Percentiles rank a stretch among this genome's conserved stretches.
phyloP scores from a whole-genome alignment of 345 rosid species.

The Arabidopsis suecica region DNA sequence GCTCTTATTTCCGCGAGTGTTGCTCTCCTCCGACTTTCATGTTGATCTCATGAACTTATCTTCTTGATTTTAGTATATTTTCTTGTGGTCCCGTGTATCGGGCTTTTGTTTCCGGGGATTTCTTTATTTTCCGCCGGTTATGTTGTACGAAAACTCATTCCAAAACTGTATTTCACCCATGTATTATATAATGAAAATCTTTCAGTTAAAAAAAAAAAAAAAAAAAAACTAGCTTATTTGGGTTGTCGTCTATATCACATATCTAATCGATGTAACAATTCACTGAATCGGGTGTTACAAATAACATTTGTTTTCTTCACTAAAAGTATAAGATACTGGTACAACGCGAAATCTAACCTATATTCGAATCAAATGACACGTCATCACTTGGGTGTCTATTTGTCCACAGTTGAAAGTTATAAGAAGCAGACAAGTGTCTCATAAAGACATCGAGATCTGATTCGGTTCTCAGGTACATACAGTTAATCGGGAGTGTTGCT shows the following conservation, averaged over 20 bases:
- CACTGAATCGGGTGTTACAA: slow-evolving; percentile 29
- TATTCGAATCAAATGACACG: slow-evolving; percentile 35
- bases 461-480: slow-evolving; percentile 43
- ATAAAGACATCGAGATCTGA: slow-evolving; percentile 38
- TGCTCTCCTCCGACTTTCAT: too few species aligned
- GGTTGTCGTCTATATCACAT: slow-evolving; percentile 8
- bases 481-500: slow-evolving; percentile 43
- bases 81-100: too few species aligned
- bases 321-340: slow-evolving; percentile 31
- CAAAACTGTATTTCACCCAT: too few species aligned
- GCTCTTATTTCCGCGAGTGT: too few species aligned
- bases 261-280: slow-evolving; percentile 34
- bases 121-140: too few species aligned
- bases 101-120: too few species aligned
- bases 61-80: too few species aligned
- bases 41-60: too few species aligned
- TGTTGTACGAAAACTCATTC: too few species aligned
- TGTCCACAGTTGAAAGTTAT: slow-evolving; percentile 2
- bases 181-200: too few species aligned
- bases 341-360: slow-evolving; percentile 42
- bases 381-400: slow-evolving; percentile 23
- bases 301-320: slow-evolving; percentile 6
- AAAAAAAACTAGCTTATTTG: not conserved
- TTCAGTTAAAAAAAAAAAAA: too few species aligned
- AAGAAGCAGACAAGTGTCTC: slow-evolving; percentile 44